phyloP scores from a whole-genome alignment of 208 protist genomes.

The Strigomonas culicis region DNA sequence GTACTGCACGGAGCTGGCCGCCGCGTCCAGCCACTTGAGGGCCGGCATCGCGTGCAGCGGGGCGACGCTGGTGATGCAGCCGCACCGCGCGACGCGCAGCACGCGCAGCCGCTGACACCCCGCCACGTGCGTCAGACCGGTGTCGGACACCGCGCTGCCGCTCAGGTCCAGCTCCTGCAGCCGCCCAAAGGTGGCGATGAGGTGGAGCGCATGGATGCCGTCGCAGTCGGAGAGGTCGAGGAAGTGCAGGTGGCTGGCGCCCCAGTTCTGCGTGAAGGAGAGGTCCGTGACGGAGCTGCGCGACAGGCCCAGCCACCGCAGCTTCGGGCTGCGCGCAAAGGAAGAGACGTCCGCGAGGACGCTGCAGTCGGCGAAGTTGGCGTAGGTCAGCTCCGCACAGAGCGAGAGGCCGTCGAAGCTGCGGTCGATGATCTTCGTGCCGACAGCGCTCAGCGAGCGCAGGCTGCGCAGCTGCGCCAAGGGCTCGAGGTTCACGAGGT shows the following conservation, averaged over 20 bases:
- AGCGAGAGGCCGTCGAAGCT: neutral
- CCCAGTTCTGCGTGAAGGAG: neutral
- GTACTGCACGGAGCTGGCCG: neutral
- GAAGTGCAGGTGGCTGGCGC: neutral
- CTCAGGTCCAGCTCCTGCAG: neutral
- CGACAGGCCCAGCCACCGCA: neutral
- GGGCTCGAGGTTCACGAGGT: neutral
- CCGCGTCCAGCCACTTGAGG: neutral
- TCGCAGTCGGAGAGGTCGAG: neutral
- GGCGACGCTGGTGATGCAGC: constrained; percentile 8
- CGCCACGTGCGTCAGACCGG: neutral
- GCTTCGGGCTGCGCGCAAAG: neutral
- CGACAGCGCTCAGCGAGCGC: neutral
- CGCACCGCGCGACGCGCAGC: constrained; percentile 11
- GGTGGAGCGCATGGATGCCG: neutral
- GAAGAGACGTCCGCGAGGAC: constrained; percentile 2
- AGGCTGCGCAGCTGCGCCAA: neutral
- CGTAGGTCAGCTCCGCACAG: neutral
- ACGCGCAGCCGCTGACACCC: constrained; percentile 4
- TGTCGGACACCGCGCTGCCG: neutral
- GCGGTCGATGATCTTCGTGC: constrained; percentile 3
- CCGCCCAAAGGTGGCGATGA: neutral
- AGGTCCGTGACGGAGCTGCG: constrained; percentile 2
- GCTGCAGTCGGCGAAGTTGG: neutral
- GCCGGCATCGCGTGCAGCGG: neutral